Percentiles rank a stretch among this genome's conserved stretches.
These are phyloP conservation scores for Blastocystis sp. DNA, from an alignment of 352 stramenopile genomes.

Conservation along the genomic window DNA sequence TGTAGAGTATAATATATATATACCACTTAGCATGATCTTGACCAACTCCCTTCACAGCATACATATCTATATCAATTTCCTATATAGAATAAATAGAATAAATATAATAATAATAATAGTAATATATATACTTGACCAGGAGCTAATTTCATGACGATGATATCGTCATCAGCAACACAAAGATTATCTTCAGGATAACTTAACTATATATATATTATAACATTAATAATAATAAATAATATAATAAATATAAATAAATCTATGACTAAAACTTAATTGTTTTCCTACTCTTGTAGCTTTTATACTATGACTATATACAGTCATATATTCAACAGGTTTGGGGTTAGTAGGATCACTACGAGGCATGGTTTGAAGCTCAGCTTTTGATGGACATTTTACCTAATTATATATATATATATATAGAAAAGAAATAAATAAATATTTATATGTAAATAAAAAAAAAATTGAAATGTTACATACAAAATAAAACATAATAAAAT, in stretches of 20 bases:
- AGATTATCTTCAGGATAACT: background rate
- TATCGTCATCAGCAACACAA: slow-evolving; percentile 41
- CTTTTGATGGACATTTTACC: slow-evolving; percentile 5
- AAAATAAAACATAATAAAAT: too few species aligned
- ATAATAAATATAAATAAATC: too few species aligned
- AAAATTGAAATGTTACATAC: too few species aligned
- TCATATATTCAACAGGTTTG: slow-evolving; percentile 12
- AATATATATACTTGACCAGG: slow-evolving; percentile 37
- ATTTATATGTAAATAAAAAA: too few species aligned
- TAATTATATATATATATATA: too few species aligned
- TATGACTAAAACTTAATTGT: slow-evolving; percentile 27
- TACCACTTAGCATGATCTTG: slow-evolving; percentile 42
- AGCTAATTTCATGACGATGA: slow-evolving; percentile 42
- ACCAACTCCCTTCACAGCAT: slow-evolving; percentile 41
- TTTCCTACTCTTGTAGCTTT: slow-evolving; percentile 11
- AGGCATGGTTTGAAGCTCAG: slow-evolving; percentile 9
- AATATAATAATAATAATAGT: too few species aligned
- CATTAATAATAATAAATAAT: too few species aligned
- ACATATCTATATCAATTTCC: slow-evolving; percentile 38
- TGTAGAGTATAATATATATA: background rate
- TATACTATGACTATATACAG: slow-evolving; percentile 31
- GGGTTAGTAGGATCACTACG: too few species aligned
- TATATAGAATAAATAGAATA: background rate
- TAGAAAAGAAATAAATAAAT: too few species aligned
- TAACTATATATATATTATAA: too few species aligned